Percentiles rank a stretch among this genome's conserved stretches.
phyloP scores from a whole-genome alignment of 2,329 filamentous ascomycete genomes.

The Arthrobotrys megalospora region DNA sequence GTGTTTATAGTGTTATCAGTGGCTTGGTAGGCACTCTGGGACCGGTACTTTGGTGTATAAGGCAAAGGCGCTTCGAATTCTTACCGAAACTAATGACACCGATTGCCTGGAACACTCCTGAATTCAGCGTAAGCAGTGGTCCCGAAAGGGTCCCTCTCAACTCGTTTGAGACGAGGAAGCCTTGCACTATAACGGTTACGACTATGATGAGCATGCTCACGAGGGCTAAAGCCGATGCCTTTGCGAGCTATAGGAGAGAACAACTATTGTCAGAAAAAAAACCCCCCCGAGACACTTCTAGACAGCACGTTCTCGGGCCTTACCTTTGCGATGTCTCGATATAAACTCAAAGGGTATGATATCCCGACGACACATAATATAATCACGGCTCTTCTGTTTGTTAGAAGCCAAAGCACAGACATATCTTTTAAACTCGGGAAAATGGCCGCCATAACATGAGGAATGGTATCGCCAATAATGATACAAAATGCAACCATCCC shows the following conservation, averaged over 20 bases:
- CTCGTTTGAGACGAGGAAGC: constrained; percentile 79
- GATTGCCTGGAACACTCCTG: constrained; percentile 93
- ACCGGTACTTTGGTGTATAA: not conserved
- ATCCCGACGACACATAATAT: constrained; percentile 87
- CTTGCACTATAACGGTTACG: constrained; percentile 87
- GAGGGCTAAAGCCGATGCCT: constrained; percentile 92
- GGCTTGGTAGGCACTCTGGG: not conserved
- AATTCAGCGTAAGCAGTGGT: constrained; percentile 82
- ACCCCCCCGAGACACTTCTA: too few species aligned
- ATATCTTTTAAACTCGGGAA: constrained; percentile 82
- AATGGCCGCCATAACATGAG: constrained; percentile 85
- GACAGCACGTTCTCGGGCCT: constrained; percentile 62
- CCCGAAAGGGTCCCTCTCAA: constrained; percentile 79
- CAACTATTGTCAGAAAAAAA: not conserved
- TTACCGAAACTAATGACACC: constrained; percentile 97
- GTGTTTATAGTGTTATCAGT: not conserved
- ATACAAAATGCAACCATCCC: constrained; percentile 99
- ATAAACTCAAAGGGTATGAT: constrained; percentile 91
- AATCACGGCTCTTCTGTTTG: constrained; percentile 86
- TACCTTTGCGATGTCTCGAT: constrained; percentile 97
- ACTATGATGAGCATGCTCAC: constrained; percentile 95
- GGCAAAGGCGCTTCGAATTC: not conserved
- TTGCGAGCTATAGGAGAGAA: constrained; percentile 76
- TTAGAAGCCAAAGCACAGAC: constrained; percentile 85
- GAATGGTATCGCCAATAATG: constrained; percentile 96